Base-by-base conservation (phyloP, 768 basidiomycete genomes). In the Lactarius indigo region DNA sequence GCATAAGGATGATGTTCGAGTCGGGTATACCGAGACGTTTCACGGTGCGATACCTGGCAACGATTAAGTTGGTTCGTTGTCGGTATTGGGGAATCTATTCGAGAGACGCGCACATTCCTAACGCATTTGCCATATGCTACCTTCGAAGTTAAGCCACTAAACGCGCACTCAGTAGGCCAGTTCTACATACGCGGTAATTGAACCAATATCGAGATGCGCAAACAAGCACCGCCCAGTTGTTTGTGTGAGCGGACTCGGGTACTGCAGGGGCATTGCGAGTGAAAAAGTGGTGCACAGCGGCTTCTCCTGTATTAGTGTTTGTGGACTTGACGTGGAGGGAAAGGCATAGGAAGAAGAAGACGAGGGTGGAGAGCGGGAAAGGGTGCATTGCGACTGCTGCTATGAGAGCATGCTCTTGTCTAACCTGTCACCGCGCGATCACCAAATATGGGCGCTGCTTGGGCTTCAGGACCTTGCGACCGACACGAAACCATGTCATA, bases 141-240 rank as follows among this genome's bases (percentile, higher is more conserved):
- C 41, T 26, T 12, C 15, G 17, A 66, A 28, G 57, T 64, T 62
- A 31, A 37, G 31, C 33, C 15, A 47, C n/a, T 28, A 3, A 35
- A 35, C 8, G 44, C 8, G 44, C 3, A n/a, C n/a, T 1, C 8
- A 57, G 54, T 7, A 44, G 39, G 42, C 47, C 39, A 42, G 20
- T 52, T 54, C 0, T 20, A 83, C 89, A 61, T 73, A 97, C 96
- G 52, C 96, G 81, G 74, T 99, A 99, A 75, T 99, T 99, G 82
- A 99, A 99, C 96, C 96, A 98, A 75, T 96, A 96, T 64, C 96
- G 76, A 6, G 95, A 97, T 1, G 97, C 84, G 72, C 92, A 96
- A 5, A 98, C 96, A 41, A 98, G 81, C 6, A 99, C 96, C 1
- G 97, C 97, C 97, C 97, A 99, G 76, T 98, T 98, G 74, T 98